phyloP scores from a whole-genome alignment of 768 basidiomycete species.

The Lentinus tigrinus region DNA sequence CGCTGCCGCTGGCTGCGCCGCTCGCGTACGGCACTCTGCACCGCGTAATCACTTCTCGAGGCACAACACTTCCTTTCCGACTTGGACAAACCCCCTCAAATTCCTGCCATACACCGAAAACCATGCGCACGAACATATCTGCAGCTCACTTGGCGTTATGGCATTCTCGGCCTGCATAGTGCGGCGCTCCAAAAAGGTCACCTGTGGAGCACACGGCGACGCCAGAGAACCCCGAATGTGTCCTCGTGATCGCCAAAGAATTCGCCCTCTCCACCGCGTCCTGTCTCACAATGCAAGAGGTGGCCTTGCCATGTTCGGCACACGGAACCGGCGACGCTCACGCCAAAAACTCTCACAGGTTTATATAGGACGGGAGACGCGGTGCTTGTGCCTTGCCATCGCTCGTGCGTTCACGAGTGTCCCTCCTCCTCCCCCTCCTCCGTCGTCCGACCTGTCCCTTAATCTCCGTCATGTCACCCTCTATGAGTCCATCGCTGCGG shows the following conservation, averaged over 20 bases:
- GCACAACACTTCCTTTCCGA: no score
- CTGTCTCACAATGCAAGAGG: neutral
- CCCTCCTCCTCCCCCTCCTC: constrained; percentile 1
- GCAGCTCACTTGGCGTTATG: neutral
- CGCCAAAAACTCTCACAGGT: neutral
- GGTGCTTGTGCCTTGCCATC: neutral
- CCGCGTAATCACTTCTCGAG: no score
- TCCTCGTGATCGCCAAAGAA: constrained; percentile 9
- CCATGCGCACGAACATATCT: no score
- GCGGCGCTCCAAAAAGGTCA: constrained; percentile 4
- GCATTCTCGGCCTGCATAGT: neutral
- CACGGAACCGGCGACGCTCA: neutral
- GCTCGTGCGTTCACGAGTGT: neutral
- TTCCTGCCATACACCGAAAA: no score
- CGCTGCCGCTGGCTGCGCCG: no score
- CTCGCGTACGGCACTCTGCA: no score
- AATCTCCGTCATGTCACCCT: no score
- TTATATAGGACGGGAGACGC: constrained; percentile 1
- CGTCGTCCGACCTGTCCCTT: neutral
- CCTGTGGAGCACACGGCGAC: constrained; percentile 13
- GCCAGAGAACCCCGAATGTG: constrained; percentile 6
- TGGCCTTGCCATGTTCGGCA: neutral
- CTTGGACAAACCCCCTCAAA: no score
- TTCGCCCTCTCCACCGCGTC: neutral
- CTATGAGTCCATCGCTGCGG: no score